phyloP scores from a whole-genome alignment of 2,329 filamentous ascomycete species.

The Aureobasidium sp. region DNA sequence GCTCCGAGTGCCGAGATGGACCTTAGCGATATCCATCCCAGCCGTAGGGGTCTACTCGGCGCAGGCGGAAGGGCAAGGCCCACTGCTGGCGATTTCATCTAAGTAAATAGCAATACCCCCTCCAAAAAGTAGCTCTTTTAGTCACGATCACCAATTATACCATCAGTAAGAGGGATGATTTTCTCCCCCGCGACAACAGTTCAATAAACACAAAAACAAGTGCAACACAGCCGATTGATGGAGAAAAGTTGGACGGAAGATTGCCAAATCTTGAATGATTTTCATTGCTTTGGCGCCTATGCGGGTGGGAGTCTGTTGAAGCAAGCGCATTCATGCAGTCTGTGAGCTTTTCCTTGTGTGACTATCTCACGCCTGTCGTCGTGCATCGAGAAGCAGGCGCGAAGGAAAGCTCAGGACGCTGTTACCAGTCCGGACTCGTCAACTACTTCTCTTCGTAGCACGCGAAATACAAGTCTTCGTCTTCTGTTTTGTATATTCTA shows the following conservation, averaged over 20 bases:
- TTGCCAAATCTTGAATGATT: not conserved
- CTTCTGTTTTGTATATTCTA: not conserved
- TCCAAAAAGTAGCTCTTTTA: not conserved
- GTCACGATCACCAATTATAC: not conserved
- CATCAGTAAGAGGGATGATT: not conserved
- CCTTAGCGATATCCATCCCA: slow-evolving; percentile 27
- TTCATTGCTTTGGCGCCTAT: slow-evolving; percentile 4
- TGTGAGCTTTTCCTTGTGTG: not conserved
- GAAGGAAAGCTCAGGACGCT: not conserved
- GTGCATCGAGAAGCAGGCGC: not conserved
- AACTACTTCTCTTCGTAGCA: not conserved
- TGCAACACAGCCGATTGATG: not conserved
- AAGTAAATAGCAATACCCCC: slow-evolving; percentile 6
- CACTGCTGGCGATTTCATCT: slow-evolving; percentile 11
- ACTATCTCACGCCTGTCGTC: not conserved
- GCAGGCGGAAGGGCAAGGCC: slow-evolving; percentile 14
- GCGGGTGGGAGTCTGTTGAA: not conserved
- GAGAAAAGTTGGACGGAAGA: not conserved
- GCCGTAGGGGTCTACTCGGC: slow-evolving; percentile 24
- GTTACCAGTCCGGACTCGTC: not conserved
- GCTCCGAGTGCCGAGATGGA: slow-evolving; percentile 17
- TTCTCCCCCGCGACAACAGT: not conserved
- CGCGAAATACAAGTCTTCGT: not conserved
- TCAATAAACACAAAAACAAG: not conserved
- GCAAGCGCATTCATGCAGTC: not conserved